These are phyloP conservation scores for Stagonosporopsis cucurbitacearum DNA, from an alignment of 2,329 filamentous ascomycete species.

Conservation along the genomic window DNA sequence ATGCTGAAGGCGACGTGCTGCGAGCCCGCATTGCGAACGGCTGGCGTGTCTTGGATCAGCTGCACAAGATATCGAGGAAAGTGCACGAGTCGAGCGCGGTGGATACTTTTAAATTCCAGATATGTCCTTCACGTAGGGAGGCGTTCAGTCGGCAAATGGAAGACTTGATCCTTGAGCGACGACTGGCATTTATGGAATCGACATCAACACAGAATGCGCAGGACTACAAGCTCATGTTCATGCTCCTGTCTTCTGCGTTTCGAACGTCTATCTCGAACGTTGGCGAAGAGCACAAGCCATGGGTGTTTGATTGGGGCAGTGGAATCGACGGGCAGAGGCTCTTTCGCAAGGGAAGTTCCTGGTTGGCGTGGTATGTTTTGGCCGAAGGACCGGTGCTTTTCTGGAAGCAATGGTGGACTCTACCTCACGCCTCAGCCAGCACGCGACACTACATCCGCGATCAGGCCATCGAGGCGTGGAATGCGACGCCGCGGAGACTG, in stretches of 20 bases:
- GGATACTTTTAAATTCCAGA: conserved; percentile 17
- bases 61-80: conserved; percentile 35
- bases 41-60: conserved; percentile 33
- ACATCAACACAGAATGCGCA: conserved; percentile 28
- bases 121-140: conserved; percentile 26
- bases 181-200: conserved; percentile 29
- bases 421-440: conserved; percentile 15
- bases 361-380: conserved; percentile 44
- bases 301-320: conserved; percentile 39
- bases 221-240: conserved; percentile 43
- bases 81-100: conserved; percentile 19
- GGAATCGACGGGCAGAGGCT: conserved; percentile 35
- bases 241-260: conserved; percentile 38
- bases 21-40: conserved; percentile 38
- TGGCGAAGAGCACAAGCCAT: conserved; percentile 32
- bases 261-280: conserved; percentile 34
- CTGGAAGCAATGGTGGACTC: conserved; percentile 42
- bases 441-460: conserved; percentile 40
- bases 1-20: conserved; percentile 37
- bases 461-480: conserved; percentile 31
- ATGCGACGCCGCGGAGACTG: conserved; percentile 22
- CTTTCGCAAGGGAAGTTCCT: conserved; percentile 37
- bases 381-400: conserved; percentile 40
- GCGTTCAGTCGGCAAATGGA: conserved; percentile 29
- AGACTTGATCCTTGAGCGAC: conserved; percentile 26